Conservation (phyloP, 768 basidiomycete genomes). For the Trametes meyenii region DNA sequence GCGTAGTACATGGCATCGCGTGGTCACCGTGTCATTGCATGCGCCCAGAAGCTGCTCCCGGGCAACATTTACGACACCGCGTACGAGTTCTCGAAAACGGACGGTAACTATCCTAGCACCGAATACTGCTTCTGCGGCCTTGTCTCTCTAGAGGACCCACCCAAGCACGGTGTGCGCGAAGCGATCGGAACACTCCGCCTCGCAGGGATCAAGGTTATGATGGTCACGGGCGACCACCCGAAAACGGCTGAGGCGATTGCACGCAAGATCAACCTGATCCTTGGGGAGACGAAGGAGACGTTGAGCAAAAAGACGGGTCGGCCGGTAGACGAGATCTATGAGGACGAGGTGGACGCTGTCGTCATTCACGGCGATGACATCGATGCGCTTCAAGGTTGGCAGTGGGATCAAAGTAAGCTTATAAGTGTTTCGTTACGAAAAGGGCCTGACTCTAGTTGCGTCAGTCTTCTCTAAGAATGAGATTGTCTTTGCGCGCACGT, state of each 20-base stretch:
- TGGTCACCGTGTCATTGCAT: conserved; percentile 75
- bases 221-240: conserved; percentile 76
- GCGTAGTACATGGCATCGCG: conserved; percentile 74
- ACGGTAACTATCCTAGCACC: conserved; percentile 52
- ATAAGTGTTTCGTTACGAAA: neutral
- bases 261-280: conserved; percentile 69
- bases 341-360: conserved; percentile 67
- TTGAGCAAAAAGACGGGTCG: conserved; percentile 58
- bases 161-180: conserved; percentile 71
- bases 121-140: conserved; percentile 68
- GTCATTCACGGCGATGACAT: conserved; percentile 73
- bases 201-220: conserved; percentile 77
- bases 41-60: conserved; percentile 61
- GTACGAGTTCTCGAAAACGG: conserved; percentile 57
- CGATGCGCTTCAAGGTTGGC: conserved; percentile 67
- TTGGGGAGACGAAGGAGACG: conserved; percentile 67
- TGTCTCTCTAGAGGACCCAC: conserved; percentile 70
- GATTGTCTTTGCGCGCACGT: conserved; percentile 73
- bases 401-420: conserved; percentile 68
- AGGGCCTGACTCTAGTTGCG: neutral
- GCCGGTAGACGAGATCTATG: conserved; percentile 59
- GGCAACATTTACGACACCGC: conserved; percentile 48
- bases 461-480: conserved; percentile 68
- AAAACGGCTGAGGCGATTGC: conserved; percentile 78
- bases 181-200: conserved; percentile 71